phyloP scores from a whole-genome alignment of 371 early-diverging fungal genomes.

The Mortierella sp. region DNA sequence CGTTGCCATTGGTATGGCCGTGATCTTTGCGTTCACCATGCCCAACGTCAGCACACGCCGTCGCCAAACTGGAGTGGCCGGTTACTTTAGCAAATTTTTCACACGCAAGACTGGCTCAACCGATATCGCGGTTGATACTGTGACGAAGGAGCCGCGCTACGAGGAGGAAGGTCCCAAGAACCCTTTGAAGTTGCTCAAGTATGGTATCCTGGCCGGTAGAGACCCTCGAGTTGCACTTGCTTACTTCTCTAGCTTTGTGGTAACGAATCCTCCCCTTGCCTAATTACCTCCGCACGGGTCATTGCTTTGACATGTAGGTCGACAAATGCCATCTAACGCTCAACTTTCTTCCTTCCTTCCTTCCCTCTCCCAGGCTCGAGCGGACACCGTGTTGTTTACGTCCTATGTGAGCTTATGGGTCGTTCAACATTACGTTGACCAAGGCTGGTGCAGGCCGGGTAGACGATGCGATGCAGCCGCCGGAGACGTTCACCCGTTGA shows the following conservation, averaged over 20 bases:
- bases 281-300: too few species aligned
- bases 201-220: slow-evolving; percentile 62
- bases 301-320: too few species aligned
- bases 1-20: slow-evolving; percentile 43
- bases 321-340: background rate
- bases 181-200: slow-evolving; percentile 27
- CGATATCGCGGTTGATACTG: background rate
- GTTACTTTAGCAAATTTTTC: background rate
- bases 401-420: slow-evolving; percentile 83
- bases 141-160: background rate
- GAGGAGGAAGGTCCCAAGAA: background rate
- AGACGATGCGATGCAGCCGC: slow-evolving; percentile 56
- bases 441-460: slow-evolving; percentile 58
- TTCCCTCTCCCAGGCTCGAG: slow-evolving; percentile 64
- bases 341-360: background rate
- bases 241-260: slow-evolving; percentile 69
- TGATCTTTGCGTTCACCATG: slow-evolving; percentile 55
- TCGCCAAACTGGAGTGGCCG: slow-evolving; percentile 4
- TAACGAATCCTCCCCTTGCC: too few species aligned
- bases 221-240: slow-evolving; percentile 71
- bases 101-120: background rate
- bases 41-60: slow-evolving; percentile 32
- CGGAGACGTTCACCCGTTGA: slow-evolving; percentile 65
- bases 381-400: slow-evolving; percentile 79
- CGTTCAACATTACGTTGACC: slow-evolving; percentile 66